Evolutionary conservation across 768 basidiomycete genomes (phyloP).

Genomic region (Lactarius tabidus): DNA sequence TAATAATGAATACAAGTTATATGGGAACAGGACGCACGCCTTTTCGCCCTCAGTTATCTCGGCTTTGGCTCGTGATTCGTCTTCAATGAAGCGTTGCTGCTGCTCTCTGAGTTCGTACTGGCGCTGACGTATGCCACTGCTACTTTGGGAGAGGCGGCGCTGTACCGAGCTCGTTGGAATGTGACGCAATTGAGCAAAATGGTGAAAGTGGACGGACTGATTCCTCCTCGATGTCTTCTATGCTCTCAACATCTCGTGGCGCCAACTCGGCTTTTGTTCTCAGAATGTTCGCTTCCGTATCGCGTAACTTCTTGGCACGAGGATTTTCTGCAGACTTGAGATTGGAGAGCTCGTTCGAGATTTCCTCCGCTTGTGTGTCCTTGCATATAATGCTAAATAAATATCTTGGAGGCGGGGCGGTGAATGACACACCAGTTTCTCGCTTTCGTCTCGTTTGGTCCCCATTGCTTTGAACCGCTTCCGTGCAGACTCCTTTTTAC

Average conservation of each 20-base stretch:
- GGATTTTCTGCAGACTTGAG: constrained; percentile 62
- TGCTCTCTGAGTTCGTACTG: constrained; percentile 39
- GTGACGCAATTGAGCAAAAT: background rate
- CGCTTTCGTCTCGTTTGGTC: constrained; percentile 44
- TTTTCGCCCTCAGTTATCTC: constrained; percentile 30
- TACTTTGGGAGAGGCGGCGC: constrained; percentile 31
- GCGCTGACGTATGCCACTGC: constrained; percentile 26
- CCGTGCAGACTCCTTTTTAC: constrained; percentile 50
- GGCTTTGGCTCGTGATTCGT: constrained; percentile 33
- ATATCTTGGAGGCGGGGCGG: background rate
- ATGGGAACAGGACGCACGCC: constrained; percentile 14
- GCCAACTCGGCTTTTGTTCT: constrained; percentile 45
- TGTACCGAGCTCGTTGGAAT: constrained; percentile 6
- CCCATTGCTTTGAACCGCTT: constrained; percentile 50
- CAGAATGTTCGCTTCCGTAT: constrained; percentile 47
- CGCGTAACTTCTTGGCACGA: constrained; percentile 51
- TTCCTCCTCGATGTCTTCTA: constrained; percentile 44
- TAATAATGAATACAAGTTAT: background rate
- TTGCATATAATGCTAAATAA: constrained; percentile 29
- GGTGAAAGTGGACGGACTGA: constrained; percentile 37
- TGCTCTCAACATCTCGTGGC: constrained; percentile 47
- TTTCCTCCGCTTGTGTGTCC: constrained; percentile 53
- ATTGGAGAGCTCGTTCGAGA: constrained; percentile 44
- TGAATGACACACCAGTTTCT: constrained; percentile 43
- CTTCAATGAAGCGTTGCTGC: constrained; percentile 36